Conservation (phyloP, 148 eudicot species). For the Arbutus unedo region DNA sequence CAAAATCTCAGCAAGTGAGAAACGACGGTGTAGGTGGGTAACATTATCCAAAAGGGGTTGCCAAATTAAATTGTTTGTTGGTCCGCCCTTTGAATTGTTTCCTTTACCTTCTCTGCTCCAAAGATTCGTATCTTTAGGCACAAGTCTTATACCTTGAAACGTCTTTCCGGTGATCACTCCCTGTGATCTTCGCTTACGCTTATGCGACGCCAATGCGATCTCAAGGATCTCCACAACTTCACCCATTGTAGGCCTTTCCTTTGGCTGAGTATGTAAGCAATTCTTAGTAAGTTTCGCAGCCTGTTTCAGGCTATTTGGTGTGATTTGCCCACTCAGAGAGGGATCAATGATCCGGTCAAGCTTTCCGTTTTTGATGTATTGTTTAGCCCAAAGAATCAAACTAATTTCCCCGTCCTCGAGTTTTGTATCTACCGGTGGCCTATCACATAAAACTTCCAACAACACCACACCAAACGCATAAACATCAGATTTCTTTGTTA, state of each 20-base stretch:
- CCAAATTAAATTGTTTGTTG: no score
- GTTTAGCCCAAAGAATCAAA: background rate
- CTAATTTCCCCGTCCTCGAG: background rate
- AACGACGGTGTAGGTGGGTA: no score
- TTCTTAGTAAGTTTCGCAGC: background rate
- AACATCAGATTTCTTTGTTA: slow-evolving; percentile 10
- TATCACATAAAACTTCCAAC: slow-evolving; percentile 6
- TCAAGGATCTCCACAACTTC: background rate
- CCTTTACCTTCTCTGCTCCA: background rate
- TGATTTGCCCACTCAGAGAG: background rate
- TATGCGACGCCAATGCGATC: background rate
- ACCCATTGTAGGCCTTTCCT: background rate
- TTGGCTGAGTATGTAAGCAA: background rate
- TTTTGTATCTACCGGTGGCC: background rate
- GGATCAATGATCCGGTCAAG: slow-evolving; percentile 2
- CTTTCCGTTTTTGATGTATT: background rate
- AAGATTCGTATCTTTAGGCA: background rate
- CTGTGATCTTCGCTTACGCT: background rate
- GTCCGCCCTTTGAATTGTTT: no score
- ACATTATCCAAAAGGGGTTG: no score
- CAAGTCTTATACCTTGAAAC: background rate
- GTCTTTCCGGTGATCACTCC: background rate
- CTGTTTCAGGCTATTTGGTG: background rate
- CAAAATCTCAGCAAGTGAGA: no score
- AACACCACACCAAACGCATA: background rate